These are phyloP conservation scores for Trichoderma asperellum DNA, from an alignment of 2,329 filamentous ascomycete species.

Conservation along the genomic window DNA sequence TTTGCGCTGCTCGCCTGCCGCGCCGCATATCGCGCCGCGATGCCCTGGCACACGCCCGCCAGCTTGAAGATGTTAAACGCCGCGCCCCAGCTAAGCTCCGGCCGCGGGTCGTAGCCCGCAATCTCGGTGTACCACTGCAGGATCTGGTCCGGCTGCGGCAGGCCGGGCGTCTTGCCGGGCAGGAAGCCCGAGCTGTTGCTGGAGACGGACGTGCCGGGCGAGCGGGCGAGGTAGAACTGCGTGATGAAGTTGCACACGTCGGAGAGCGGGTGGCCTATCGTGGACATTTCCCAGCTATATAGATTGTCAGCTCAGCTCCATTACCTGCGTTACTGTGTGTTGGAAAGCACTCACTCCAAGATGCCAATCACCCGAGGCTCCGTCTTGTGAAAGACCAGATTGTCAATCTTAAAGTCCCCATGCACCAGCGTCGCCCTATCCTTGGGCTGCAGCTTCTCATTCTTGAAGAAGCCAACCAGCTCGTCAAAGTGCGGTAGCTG, in stretches of 20 bases:
- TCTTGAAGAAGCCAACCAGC: constrained; percentile 76
- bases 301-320: too few species aligned
- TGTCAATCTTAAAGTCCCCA: constrained; percentile 96
- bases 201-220: constrained; percentile 32
- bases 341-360: constrained; percentile 64
- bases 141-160: constrained; percentile 52
- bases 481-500: constrained; percentile 82
- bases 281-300: constrained; percentile 91
- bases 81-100: constrained; percentile 63
- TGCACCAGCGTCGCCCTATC: constrained; percentile 84
- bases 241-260: constrained; percentile 79
- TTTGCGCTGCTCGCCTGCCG: constrained; percentile 88
- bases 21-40: constrained; percentile 82
- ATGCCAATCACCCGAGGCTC: constrained; percentile 89
- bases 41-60: constrained; percentile 77
- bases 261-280: constrained; percentile 91
- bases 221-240: constrained; percentile 46
- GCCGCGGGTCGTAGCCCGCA: constrained; percentile 70
- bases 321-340: too few species aligned
- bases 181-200: constrained; percentile 57
- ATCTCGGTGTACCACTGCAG: constrained; percentile 49
- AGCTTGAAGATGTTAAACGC: constrained; percentile 66
- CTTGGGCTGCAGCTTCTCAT: constrained; percentile 69
- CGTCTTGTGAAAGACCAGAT: constrained; percentile 86
- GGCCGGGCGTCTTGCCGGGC: constrained; percentile 65